Evolutionary conservation across 1,284 basidiomycete species (phyloP).

Genomic region (Ceratobasidium sp.): DNA sequence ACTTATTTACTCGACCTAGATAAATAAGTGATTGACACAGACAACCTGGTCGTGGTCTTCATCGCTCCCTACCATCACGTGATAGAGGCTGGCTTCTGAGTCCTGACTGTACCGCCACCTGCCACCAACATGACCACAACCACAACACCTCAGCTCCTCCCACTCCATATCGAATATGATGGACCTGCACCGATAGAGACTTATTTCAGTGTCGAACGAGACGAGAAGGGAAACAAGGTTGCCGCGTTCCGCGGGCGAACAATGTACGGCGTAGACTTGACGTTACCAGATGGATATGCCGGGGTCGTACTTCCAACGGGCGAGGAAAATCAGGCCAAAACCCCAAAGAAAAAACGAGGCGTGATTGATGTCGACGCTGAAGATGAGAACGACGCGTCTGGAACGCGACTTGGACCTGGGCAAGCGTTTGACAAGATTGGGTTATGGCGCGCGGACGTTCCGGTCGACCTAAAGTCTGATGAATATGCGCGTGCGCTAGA

Average conservation of each 20-base stretch:
- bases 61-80: too few relatives aligned
- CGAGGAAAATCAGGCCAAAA: constrained; percentile 45
- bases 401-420: constrained; percentile 20
- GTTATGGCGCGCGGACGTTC: constrained; percentile 80
- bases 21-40: too few relatives aligned
- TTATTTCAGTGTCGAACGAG: constrained; percentile 66
- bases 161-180: constrained; percentile 79
- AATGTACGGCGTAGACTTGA: constrained; percentile 74
- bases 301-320: constrained; percentile 69
- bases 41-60: too few relatives aligned
- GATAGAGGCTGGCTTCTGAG: too few relatives aligned
- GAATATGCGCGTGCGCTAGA: constrained; percentile 75
- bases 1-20: too few relatives aligned
- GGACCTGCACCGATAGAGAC: constrained; percentile 80
- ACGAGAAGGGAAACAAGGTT: constrained; percentile 49
- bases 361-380: not conserved
- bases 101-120: not conserved
- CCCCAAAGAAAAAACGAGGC: constrained; percentile 50
- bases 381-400: constrained; percentile 47
- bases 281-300: constrained; percentile 74
- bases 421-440: constrained; percentile 73
- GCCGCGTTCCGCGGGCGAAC: constrained; percentile 80
- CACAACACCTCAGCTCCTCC: constrained; percentile 76
- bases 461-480: constrained; percentile 74
- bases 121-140: constrained; percentile 48